Evolutionary conservation across 2,329 filamentous ascomycete genomes (phyloP).

Genomic region (Xylariaceae sp.): DNA sequence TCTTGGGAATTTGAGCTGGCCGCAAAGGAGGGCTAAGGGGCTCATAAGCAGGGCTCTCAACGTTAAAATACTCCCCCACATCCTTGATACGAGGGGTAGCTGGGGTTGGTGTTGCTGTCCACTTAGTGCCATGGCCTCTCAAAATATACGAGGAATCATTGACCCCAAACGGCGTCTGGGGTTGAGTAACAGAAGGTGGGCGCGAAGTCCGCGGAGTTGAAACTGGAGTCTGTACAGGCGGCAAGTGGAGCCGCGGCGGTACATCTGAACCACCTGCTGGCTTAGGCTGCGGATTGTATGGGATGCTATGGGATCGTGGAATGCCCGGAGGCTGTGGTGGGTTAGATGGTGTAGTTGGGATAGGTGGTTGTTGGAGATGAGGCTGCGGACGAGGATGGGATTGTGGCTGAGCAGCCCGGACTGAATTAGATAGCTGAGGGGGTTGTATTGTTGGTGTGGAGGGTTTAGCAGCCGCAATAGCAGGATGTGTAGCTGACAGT

Average conservation of each 20-base stretch:
- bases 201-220: constrained; percentile 30
- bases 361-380: constrained; percentile 27
- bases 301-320: constrained; percentile 34
- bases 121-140: constrained; percentile 60
- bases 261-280: constrained; percentile 22
- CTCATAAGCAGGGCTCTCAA: constrained; percentile 62
- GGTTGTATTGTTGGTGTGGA: constrained; percentile 32
- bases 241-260: constrained; percentile 32
- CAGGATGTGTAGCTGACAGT: constrained; percentile 31
- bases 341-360: constrained; percentile 35
- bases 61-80: constrained; percentile 45
- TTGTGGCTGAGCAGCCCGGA: constrained; percentile 30
- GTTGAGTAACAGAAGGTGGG: constrained; percentile 27
- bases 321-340: constrained; percentile 29
- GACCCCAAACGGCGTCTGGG: constrained; percentile 35
- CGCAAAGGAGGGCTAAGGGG: constrained; percentile 62
- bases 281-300: constrained; percentile 40
- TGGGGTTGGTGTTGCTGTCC: constrained; percentile 63
- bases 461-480: constrained; percentile 27
- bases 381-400: constrained; percentile 17
- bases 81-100: constrained; percentile 58
- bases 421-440: constrained; percentile 30
- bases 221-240: constrained; percentile 33
- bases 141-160: constrained; percentile 39
- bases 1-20: constrained; percentile 46